A percentile compares a stretch with the other conserved stretches of the same genome.
Conservation (phyloP, 805 yeast genomes). For the Candida ipomoeae region DNA sequence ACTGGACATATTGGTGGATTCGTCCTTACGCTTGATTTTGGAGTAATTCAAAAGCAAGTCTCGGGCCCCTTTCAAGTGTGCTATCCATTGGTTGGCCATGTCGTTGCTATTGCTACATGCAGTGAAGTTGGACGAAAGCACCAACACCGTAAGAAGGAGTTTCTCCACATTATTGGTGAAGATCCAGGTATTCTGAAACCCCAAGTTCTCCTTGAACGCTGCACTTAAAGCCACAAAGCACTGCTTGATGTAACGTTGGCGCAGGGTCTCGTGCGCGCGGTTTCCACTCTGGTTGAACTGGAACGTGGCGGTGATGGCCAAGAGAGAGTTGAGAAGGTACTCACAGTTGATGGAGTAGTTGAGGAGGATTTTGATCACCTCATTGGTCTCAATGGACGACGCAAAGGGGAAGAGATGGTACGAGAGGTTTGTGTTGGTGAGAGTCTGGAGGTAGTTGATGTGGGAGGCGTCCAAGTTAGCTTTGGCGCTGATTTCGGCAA, state of each 20-base stretch:
- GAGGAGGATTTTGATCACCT: conserved; percentile 26
- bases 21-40: conserved; percentile 8
- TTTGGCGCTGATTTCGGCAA: conserved; percentile 22
- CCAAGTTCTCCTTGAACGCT: conserved; percentile 17
- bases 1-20: conserved; percentile 12
- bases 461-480: conserved; percentile 28
- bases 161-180: conserved; percentile 21
- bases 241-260: conserved; percentile 19
- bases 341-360: conserved; percentile 21
- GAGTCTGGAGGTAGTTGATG: conserved; percentile 27
- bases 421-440: conserved; percentile 28
- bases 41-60: conserved; percentile 22
- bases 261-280: conserved; percentile 18
- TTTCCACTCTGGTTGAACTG: conserved; percentile 23
- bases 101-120: conserved; percentile 16
- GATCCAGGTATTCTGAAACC: conserved; percentile 9
- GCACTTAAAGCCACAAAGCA: conserved; percentile 20
- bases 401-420: conserved; percentile 37
- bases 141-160: conserved; percentile 23
- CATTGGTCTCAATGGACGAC: conserved; percentile 30
- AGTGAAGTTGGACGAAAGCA: conserved; percentile 23
- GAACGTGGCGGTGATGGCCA: conserved; percentile 27
- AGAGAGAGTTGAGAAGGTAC: conserved; percentile 21
- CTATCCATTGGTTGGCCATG: conserved; percentile 20
- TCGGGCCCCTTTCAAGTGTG: conserved; percentile 24